Base-by-base conservation (phyloP, 2,329 filamentous ascomycete genomes). In the Cadophora malorum region DNA sequence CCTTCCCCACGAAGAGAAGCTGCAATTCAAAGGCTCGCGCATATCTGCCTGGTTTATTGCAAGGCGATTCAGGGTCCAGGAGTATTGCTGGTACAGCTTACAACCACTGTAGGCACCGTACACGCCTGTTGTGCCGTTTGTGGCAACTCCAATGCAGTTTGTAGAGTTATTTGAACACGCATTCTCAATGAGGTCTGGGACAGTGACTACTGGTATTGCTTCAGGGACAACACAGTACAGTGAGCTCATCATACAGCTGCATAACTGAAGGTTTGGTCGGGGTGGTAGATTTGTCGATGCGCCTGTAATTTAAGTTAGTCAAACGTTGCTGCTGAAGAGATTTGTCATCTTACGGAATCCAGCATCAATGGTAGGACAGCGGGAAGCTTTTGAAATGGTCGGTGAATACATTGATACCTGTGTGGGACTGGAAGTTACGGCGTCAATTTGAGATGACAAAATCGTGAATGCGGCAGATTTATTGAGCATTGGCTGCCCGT, bases 231-330 rank as follows among this genome's bases (percentile, higher is more conserved):
- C 60, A 19, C 60, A 63, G 19, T 8, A 21, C 2, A 63, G 19
- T 35, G 60, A 63, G 7, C n/a, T 63, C 60, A 63, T 63, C 60
- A 63, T 63, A 28, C 60, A 63, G 19, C 8, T 50, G n/a, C 60
- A 63, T 6, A 63, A 28, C 21, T 63, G 41, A 4, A 19, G 28
- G 28, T 63, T 63, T 10, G 25, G 41, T 12, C 25, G 25, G 19
- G 60, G 41, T 25, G 60, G 60, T 10, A 63, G 16, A 7, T 41
- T 63, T 52, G 45, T 35, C 16, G 60, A 50, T 31, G 45, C 60
- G 9, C 25, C 60, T 63, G 28, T 19, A 9, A 5, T 19, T 21
- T 19, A 7, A 21, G 1, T 49, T 10, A 49, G 45, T 9, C 3
- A 19, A 19, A 45, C n/a, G 21, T 49, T 45, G 4, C 1, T 2